These are phyloP conservation scores for Fusarium sp. DNA, from an alignment of 2,329 filamentous ascomycete species.

Conservation along the genomic window DNA sequence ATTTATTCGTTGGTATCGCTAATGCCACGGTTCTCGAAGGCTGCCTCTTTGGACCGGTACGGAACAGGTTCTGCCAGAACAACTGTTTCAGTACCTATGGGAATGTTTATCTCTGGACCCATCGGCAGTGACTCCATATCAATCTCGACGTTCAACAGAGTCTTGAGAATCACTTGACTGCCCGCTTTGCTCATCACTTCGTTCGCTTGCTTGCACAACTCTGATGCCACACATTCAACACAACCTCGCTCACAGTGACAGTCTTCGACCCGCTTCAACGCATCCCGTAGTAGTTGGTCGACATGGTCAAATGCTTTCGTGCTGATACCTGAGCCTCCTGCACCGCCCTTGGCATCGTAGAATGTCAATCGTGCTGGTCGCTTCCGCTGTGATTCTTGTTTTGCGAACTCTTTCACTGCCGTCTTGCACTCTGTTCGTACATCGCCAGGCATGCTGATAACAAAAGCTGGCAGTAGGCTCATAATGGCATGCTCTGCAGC, in stretches of 20 bases:
- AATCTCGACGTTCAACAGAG: conserved; percentile 78
- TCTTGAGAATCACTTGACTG: conserved; percentile 81
- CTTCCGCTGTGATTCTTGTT: conserved; percentile 75
- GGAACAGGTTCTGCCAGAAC: conserved; percentile 76
- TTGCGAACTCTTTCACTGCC: conserved; percentile 85
- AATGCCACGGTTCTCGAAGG: neutral
- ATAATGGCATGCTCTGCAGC: conserved; percentile 93
- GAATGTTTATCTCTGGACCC: conserved; percentile 78
- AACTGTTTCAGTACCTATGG: conserved; percentile 83
- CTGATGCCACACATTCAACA: conserved; percentile 87
- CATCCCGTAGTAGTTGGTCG: conserved; percentile 79
- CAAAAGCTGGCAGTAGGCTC: conserved; percentile 87
- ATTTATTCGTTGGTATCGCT: neutral
- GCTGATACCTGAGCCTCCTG: conserved; percentile 84
- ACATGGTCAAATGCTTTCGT: conserved; percentile 95
- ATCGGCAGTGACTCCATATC: conserved; percentile 87
- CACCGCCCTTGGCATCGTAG: conserved; percentile 93
- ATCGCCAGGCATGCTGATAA: conserved; percentile 89
- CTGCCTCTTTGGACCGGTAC: conserved; percentile 37
- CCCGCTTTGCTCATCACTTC: conserved; percentile 95
- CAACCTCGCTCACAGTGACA: conserved; percentile 86
- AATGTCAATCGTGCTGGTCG: conserved; percentile 90
- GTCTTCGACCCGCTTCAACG: conserved; percentile 77
- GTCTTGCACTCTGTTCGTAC: conserved; percentile 95
- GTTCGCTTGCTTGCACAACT: conserved; percentile 86